phyloP scores from a whole-genome alignment of 202 grass and related monocot species.

The Panicum virgatum region DNA sequence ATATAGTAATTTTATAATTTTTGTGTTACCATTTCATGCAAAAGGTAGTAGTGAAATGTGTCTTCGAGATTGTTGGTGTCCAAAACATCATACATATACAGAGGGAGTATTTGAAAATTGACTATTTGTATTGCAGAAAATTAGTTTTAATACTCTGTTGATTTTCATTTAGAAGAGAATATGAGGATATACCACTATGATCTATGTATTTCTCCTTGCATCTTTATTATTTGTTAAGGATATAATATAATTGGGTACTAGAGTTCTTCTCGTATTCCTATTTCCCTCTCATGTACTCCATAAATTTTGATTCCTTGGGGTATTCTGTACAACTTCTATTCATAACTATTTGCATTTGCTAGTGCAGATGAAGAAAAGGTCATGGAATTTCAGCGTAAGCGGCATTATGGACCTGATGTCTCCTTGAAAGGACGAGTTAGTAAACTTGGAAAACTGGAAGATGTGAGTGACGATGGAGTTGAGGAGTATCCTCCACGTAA shows the following conservation, averaged over 20 bases:
- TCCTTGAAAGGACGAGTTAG: constrained; percentile 69
- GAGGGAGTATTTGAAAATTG: not conserved
- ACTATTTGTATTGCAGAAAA: not conserved
- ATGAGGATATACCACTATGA: not conserved
- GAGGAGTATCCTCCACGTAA: constrained; percentile 67
- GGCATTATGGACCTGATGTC: constrained; percentile 59
- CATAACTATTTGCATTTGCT: not conserved
- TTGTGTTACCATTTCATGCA: not conserved
- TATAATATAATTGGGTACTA: not conserved
- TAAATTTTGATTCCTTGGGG: not conserved
- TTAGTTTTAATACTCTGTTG: not conserved
- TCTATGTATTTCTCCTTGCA: not conserved
- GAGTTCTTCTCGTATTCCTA: not conserved
- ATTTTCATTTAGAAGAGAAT: not conserved
- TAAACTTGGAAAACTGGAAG: constrained; percentile 75
- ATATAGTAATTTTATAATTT: not conserved
- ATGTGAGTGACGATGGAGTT: constrained; percentile 57
- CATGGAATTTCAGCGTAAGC: constrained; percentile 66
- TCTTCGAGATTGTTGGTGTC: not conserved
- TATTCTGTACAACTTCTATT: not conserved
- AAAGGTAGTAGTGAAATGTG: not conserved
- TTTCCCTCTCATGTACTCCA: not conserved
- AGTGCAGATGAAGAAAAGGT: constrained; percentile 73
- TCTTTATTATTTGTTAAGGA: not conserved
- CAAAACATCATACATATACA: not conserved